These are phyloP conservation scores for Aspergillus ruber DNA, from an alignment of 2,329 filamentous ascomycete species.

Conservation along the genomic window DNA sequence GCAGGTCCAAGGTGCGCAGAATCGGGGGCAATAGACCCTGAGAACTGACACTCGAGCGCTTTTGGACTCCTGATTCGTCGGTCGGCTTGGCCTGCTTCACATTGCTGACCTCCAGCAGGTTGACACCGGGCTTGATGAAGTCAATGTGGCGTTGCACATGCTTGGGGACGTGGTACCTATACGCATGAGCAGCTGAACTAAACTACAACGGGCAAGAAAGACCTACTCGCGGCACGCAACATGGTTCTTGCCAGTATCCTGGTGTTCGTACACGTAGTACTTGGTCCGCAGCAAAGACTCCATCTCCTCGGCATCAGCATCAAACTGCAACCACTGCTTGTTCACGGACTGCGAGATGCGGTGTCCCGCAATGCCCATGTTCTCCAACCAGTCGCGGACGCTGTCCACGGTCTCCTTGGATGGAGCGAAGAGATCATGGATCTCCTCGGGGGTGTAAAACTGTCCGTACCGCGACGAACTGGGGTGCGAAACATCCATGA, in stretches of 20 bases:
- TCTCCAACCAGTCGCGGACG: slow-evolving; percentile 50
- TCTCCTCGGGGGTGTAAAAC: slow-evolving; percentile 38
- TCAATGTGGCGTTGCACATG: slow-evolving; percentile 46
- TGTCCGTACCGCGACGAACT: slow-evolving; percentile 37
- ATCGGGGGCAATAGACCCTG: slow-evolving; percentile 17
- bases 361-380: slow-evolving; percentile 44
- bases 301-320: slow-evolving; percentile 49
- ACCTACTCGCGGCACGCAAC: slow-evolving; percentile 34
- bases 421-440: slow-evolving; percentile 40
- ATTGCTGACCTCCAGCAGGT: slow-evolving; percentile 23
- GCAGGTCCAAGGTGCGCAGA: slow-evolving; percentile 16
- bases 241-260: slow-evolving; percentile 19
- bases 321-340: slow-evolving; percentile 50
- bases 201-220: slow-evolving; percentile 4
- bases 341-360: slow-evolving; percentile 47
- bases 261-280: slow-evolving; percentile 48
- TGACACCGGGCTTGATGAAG: slow-evolving; percentile 48
- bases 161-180: slow-evolving; percentile 45
- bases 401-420: slow-evolving; percentile 41
- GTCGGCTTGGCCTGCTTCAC: slow-evolving; percentile 10
- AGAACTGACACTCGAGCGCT: slow-evolving; percentile 18
- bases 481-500: slow-evolving; percentile 43
- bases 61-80: slow-evolving; percentile 2
- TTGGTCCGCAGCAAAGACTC: slow-evolving; percentile 49
- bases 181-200: background rate